phyloP scores from a whole-genome alignment of 768 basidiomycete genomes.

The Naganishia vaughanmartiniae region DNA sequence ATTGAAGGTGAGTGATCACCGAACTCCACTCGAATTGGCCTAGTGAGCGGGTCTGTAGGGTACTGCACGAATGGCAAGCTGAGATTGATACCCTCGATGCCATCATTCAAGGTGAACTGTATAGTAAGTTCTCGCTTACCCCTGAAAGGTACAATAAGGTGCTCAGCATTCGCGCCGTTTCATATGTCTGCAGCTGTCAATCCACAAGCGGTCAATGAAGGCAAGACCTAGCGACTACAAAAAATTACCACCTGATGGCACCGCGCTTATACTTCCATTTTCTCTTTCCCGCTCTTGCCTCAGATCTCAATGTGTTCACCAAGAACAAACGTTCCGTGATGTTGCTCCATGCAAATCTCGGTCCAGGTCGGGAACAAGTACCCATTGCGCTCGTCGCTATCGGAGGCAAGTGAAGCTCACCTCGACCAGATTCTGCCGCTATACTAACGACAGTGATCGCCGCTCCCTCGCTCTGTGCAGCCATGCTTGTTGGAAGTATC shows the following conservation, averaged over 20 bases:
- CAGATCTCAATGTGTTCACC: conserved; percentile 51
- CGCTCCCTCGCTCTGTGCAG: conserved; percentile 26
- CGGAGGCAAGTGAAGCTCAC: conserved; percentile 55
- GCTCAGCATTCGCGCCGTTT: conserved; percentile 37
- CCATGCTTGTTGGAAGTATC: conserved; percentile 76
- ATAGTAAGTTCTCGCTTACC: conserved; percentile 46
- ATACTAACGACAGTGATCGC: background rate
- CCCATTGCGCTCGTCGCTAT: conserved; percentile 70
- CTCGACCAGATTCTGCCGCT: background rate
- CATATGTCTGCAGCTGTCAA: conserved; percentile 58
- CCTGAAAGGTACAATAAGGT: conserved; percentile 65
- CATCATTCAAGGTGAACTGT: conserved; percentile 39
- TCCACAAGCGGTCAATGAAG: conserved; percentile 72
- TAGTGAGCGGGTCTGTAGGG: background rate
- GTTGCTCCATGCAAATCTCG: conserved; percentile 42
- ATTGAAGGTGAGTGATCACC: conserved; percentile 37
- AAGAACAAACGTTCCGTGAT: conserved; percentile 50
- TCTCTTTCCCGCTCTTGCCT: conserved; percentile 46
- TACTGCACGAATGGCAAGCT: background rate
- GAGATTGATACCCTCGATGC: background rate
- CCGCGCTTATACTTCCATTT: conserved; percentile 50
- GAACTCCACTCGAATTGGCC: background rate
- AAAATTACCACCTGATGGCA: conserved; percentile 36
- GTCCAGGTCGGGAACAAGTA: conserved; percentile 39
- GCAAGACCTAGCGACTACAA: conserved; percentile 61